phyloP scores from a whole-genome alignment of 345 rosid species.

The Eucalyptus decipiens region DNA sequence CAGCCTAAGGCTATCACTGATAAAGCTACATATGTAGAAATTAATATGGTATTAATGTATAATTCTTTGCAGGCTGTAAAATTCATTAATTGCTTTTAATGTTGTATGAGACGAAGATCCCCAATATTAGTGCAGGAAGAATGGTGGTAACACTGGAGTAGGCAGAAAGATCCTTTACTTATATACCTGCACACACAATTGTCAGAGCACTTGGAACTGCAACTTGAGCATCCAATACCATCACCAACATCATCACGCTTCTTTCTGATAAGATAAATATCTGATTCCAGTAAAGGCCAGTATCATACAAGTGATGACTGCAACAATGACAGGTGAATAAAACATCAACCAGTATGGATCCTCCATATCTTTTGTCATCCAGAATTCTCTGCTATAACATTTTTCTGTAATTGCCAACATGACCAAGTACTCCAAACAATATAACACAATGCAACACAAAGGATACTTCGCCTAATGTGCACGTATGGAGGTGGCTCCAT shows the following conservation, averaged over 20 bases:
- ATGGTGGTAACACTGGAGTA: background rate
- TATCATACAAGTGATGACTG: background rate
- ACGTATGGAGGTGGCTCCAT: constrained; percentile 72
- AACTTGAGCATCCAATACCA: constrained; percentile 81
- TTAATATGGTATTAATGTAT: background rate
- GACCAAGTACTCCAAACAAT: background rate
- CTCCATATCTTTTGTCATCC: background rate
- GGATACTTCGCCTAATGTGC: constrained; percentile 97
- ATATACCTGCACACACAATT: constrained; percentile 85
- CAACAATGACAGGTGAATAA: background rate
- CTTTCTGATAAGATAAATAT: constrained; percentile 78
- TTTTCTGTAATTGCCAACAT: background rate
- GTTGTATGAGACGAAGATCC: background rate
- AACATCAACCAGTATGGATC: background rate
- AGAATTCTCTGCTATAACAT: background rate
- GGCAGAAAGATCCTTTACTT: background rate
- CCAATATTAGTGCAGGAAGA: background rate
- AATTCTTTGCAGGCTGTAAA: background rate
- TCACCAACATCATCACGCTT: constrained; percentile 54
- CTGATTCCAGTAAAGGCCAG: constrained; percentile 34
- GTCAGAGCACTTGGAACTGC: constrained; percentile 62
- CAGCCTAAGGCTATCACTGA: background rate
- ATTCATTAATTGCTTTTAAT: background rate
- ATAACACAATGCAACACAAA: background rate
- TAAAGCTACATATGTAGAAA: background rate